Base-by-base conservation (phyloP, 2,329 filamentous ascomycete genomes). In the Aureobasidium subglaciale region DNA sequence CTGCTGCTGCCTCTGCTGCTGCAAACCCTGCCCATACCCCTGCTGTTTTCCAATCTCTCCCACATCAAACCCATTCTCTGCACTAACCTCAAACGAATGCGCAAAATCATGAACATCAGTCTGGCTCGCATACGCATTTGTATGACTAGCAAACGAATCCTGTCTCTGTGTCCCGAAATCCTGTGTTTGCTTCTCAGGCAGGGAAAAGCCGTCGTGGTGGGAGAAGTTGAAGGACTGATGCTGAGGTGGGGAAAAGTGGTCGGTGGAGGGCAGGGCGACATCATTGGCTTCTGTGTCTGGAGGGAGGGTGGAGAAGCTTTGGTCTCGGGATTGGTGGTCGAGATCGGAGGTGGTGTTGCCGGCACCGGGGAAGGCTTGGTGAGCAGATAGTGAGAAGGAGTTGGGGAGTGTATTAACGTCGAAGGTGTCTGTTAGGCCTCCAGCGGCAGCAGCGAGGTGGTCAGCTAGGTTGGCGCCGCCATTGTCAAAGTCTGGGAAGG, bases 321-420 rank as follows among this genome's bases (percentile, higher is more conserved):
- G 24, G 15, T 52, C 34, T 2, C 48, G 48, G 8, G 48, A 52
- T 1, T 22, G 30, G 25, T 24, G 4, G 15, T 48, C 43, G 11
- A 25, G 20, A 32, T 48, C 43, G 5, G 29, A 35, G 24, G 43
- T 24, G 2, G 32, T 20, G 13, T 27, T 38, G n/a, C 49, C 49
- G 18, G 49, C 49, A 18, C 49, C 49, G 4, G 49, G 27, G 27
- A 42, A 53, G 4, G 49, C 49, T 53, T 53, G 49, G 18, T 53
- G 34, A 2, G 35, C 13, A 2, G 48, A 40, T 1, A 30, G 25
- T 6, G 48, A 20, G 25, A 40, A 52, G 1, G 20, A 34, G 9
- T 18, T 16, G 3, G 46, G 22, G 11, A 50, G 8, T 3, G 48
- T n/a, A 16, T 34, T 29, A 24, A 52, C 35, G 16, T 52, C 35